Evolutionary conservation across 192 early-diverging fungal genomes (phyloP), one percentile per base, ranked within the genome.

Genomic region (Backusella psychrophila): DNA sequence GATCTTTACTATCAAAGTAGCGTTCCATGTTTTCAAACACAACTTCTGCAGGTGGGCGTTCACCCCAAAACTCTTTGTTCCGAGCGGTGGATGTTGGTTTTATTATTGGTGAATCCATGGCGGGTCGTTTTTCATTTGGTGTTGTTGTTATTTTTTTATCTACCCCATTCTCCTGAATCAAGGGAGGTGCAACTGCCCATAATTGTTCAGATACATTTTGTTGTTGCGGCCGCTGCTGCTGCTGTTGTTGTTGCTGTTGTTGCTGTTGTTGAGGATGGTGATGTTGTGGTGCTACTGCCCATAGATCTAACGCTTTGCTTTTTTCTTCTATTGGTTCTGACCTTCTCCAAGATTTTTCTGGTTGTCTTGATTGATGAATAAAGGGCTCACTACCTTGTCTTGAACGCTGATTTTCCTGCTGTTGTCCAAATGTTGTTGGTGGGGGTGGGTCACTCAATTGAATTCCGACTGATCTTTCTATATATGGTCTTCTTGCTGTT

Each of bases 1-100:
- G 77, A 71, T 95, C 93, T 72, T 95, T 92, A 36, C 86, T 88
- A 21, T 91, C 90, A 80, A 95, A 95, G 78, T 90, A 95, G 72
- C 87, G 76, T 42, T 92, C 92, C 70, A 94, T 81, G 75, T 93
- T 85, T 70, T 95, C 88, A 31, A 86, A 86, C 63, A 95, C 88
- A 59, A 89, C 85, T 49, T 94, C 91, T 14, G 89, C 85, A 4
- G 92, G 91, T 8, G 94, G 94, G 19, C 93, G 85, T 35, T 89
- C 87, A 14, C 87, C 86, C 89, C 89, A 90, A 38, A 86, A 88
- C 82, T 82, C 35, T 75, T 66, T 77, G 4, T 38, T 68, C 9
- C n/a, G 75, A 15, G 34, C 38, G 12, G 66, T 29, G 15, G 66
- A 44, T 9, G 36, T 3, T 29, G 33, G 56, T 65, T 35, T 39